A percentile compares a stretch with the other conserved stretches of the same genome.
These are phyloP conservation scores for Triticum timopheevii DNA, from an alignment of 176 grass and related monocot genomes.

Conservation along the genomic window DNA sequence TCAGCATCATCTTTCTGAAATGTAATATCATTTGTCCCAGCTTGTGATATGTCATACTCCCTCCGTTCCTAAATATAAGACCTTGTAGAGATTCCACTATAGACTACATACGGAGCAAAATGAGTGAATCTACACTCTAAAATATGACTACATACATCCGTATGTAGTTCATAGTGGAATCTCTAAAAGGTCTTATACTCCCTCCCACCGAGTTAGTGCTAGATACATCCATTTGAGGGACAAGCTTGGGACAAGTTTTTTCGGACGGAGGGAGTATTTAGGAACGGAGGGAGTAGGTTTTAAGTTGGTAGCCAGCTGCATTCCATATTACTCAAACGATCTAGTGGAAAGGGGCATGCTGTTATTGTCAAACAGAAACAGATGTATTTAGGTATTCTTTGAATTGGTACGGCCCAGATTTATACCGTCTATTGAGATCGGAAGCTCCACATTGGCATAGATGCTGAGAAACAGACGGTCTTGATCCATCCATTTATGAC, in stretches of 20 bases:
- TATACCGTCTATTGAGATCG: neutral
- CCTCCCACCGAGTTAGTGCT: too few relatives aligned
- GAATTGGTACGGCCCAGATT: neutral
- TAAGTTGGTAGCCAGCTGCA: neutral
- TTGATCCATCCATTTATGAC: neutral
- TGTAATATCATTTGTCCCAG: neutral
- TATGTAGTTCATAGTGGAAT: too few relatives aligned
- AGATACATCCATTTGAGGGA: too few relatives aligned
- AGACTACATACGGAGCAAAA: too few relatives aligned
- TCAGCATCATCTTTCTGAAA: conserved; percentile 15
- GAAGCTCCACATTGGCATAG: neutral
- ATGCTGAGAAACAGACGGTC: neutral
- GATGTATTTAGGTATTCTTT: neutral
- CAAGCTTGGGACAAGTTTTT: too few relatives aligned
- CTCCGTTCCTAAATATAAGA: too few relatives aligned
- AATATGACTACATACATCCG: too few relatives aligned
- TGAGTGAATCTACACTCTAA: too few relatives aligned
- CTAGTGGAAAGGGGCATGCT: neutral
- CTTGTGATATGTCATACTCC: neutral
- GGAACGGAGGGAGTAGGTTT: neutral
- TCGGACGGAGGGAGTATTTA: too few relatives aligned
- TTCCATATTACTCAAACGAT: neutral
- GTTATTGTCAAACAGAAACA: conserved; percentile 5
- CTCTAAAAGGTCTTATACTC: too few relatives aligned
- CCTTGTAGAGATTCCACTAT: too few relatives aligned